phyloP scores from a whole-genome alignment of 2,329 filamentous ascomycete genomes.

The Sordariomycetes sp. region DNA sequence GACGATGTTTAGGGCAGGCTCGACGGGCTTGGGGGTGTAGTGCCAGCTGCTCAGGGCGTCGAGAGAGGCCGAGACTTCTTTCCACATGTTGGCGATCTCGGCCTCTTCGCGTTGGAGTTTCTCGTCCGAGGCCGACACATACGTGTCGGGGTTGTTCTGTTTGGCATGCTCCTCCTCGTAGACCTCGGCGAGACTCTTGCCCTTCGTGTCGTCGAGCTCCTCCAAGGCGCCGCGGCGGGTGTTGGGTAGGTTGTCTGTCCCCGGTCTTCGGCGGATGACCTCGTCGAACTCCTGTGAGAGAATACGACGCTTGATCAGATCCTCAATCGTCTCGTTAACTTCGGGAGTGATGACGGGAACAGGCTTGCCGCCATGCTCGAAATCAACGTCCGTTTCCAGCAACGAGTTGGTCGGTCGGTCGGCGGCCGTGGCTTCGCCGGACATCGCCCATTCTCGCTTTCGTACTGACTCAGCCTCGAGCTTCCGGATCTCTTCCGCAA shows the following conservation, averaged over 20 bases:
- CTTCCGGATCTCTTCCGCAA: slow-evolving; percentile 82
- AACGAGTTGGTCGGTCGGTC: slow-evolving; percentile 87
- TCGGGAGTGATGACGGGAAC: slow-evolving; percentile 90
- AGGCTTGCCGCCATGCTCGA: slow-evolving; percentile 90
- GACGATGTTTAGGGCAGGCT: slow-evolving; percentile 76
- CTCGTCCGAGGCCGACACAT: slow-evolving; percentile 73
- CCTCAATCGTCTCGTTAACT: slow-evolving; percentile 83
- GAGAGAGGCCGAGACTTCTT: slow-evolving; percentile 67
- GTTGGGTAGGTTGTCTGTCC: slow-evolving; percentile 54
- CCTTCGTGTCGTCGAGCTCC: slow-evolving; percentile 79
- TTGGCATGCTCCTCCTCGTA: slow-evolving; percentile 91
- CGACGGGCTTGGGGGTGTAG: slow-evolving; percentile 82
- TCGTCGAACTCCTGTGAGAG: slow-evolving; percentile 88
- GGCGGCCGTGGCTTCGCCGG: slow-evolving; percentile 75
- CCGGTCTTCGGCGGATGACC: slow-evolving; percentile 71
- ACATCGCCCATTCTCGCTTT: slow-evolving; percentile 83
- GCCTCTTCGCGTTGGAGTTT: slow-evolving; percentile 73
- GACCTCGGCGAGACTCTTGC: slow-evolving; percentile 81
- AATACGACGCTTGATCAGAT: slow-evolving; percentile 88
- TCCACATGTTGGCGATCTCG: slow-evolving; percentile 79
- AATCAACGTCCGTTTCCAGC: slow-evolving; percentile 89
- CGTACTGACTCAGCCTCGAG: slow-evolving; percentile 84
- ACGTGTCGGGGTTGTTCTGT: slow-evolving; percentile 65
- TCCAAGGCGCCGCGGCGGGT: slow-evolving; percentile 48
- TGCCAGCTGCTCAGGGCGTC: slow-evolving; percentile 90